These are phyloP conservation scores for Kluyveromyces siamensis DNA, from an alignment of 805 yeast genomes.

Conservation along the genomic window DNA sequence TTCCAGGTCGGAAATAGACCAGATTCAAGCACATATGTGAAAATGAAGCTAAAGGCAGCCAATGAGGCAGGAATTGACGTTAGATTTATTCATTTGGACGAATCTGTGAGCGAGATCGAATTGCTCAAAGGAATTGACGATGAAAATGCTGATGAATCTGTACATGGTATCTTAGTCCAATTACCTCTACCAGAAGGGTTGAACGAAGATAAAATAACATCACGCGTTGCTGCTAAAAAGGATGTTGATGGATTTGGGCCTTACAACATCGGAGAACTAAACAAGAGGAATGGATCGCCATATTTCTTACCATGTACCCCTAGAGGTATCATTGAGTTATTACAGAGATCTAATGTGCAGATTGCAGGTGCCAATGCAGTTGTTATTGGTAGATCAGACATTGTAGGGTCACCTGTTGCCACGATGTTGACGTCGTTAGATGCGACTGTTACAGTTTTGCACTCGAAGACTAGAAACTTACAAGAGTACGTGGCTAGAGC, in stretches of 20 bases:
- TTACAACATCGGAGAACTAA: slow-evolving; percentile 79
- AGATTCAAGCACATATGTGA: slow-evolving; percentile 86
- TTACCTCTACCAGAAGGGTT: slow-evolving; percentile 79
- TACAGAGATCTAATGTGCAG: slow-evolving; percentile 57
- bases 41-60: slow-evolving; percentile 87
- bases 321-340: slow-evolving; percentile 76
- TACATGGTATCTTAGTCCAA: slow-evolving; percentile 85
- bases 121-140: slow-evolving; percentile 49
- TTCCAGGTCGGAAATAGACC: slow-evolving; percentile 87
- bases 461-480: slow-evolving; percentile 60
- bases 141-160: slow-evolving; percentile 64
- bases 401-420: slow-evolving; percentile 92
- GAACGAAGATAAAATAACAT: slow-evolving; percentile 71
- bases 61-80: slow-evolving; percentile 71
- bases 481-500: slow-evolving; percentile 54
- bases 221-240: slow-evolving; percentile 69
- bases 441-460: slow-evolving; percentile 84
- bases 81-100: slow-evolving; percentile 54
- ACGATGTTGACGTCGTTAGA: slow-evolving; percentile 69
- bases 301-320: slow-evolving; percentile 92
- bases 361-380: slow-evolving; percentile 79
- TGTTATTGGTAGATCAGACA: slow-evolving; percentile 91
- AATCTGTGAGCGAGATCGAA: slow-evolving; percentile 48
- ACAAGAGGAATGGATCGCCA: slow-evolving; percentile 80
- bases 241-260: slow-evolving; percentile 96